phyloP scores from a whole-genome alignment of 164 flowering plant species.

The Hamamelis virginiana region DNA sequence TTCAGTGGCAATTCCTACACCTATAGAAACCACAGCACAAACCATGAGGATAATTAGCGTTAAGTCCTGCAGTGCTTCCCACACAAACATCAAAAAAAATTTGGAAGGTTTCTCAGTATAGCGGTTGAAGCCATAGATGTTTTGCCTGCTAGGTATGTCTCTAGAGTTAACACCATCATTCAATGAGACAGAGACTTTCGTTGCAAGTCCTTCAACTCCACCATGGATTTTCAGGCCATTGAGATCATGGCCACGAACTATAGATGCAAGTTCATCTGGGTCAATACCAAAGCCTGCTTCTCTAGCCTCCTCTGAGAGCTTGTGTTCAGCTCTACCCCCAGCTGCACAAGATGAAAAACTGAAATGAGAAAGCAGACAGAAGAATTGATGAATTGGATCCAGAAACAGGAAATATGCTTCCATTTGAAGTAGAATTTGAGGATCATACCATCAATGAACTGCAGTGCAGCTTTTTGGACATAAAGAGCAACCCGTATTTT shows the following conservation, averaged over 20 bases:
- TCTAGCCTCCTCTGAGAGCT: slow-evolving; percentile 32
- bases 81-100: slow-evolving; percentile 47
- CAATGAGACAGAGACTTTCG: slow-evolving; percentile 35
- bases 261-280: slow-evolving; percentile 46
- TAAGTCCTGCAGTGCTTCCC: slow-evolving; percentile 58
- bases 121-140: slow-evolving; percentile 40
- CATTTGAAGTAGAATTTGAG: no score
- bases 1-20: slow-evolving; percentile 58
- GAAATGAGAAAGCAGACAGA: not conserved
- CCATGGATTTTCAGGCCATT: slow-evolving; percentile 31
- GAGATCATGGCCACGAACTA: slow-evolving; percentile 35
- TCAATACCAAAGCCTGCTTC: slow-evolving; percentile 45
- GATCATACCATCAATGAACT: slow-evolving; percentile 53
- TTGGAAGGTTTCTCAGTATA: slow-evolving; percentile 46
- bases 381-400: not conserved
- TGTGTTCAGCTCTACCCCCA: slow-evolving; percentile 23
- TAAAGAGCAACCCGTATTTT: slow-evolving; percentile 51
- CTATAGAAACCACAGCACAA: slow-evolving; percentile 51
- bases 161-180: slow-evolving; percentile 32
- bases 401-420: no score
- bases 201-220: slow-evolving; percentile 48
- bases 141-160: slow-evolving; percentile 30
- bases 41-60: slow-evolving; percentile 51
- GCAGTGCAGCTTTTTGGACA: slow-evolving; percentile 67
- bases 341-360: slow-evolving; percentile 24